These are phyloP conservation scores for Cytospora piceae DNA, from an alignment of 2,329 filamentous ascomycete species.

Conservation along the genomic window DNA sequence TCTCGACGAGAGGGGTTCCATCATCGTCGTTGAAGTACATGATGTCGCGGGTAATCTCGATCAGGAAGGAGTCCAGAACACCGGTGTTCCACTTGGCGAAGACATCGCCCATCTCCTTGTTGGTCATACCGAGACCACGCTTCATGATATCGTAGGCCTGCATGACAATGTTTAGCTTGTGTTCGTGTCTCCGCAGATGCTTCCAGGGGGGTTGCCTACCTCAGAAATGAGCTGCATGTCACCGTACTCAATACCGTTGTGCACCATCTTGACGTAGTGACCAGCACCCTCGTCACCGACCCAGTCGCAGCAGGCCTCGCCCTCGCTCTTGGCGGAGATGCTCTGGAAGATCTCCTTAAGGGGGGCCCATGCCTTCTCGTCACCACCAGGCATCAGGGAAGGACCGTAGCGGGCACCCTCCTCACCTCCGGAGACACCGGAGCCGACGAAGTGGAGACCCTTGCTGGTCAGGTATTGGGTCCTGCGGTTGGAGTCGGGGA, in stretches of 20 bases:
- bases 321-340: slow-evolving; percentile 96
- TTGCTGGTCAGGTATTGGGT: slow-evolving; percentile 84
- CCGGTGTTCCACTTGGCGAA: slow-evolving; percentile 98
- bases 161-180: slow-evolving; percentile 17
- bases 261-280: slow-evolving; percentile 99
- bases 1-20: slow-evolving; percentile 88
- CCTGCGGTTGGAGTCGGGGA: slow-evolving; percentile 97
- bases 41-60: slow-evolving; percentile 98
- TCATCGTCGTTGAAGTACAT: slow-evolving; percentile 98
- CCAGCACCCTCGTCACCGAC: slow-evolving; percentile 99
- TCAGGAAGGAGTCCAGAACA: slow-evolving; percentile 97
- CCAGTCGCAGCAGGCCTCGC: slow-evolving; percentile 98
- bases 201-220: slow-evolving; percentile 58
- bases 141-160: slow-evolving; percentile 99
- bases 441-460: slow-evolving; percentile 93
- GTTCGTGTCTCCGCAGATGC: neutral
- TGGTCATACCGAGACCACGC: slow-evolving; percentile 84
- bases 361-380: slow-evolving; percentile 95
- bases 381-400: slow-evolving; percentile 98
- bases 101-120: slow-evolving; percentile 95
- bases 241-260: slow-evolving; percentile 99
- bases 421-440: slow-evolving; percentile 98
- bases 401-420: slow-evolving; percentile 98
- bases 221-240: slow-evolving; percentile 99
- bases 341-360: slow-evolving; percentile 99